Percentiles rank a stretch among this genome's conserved stretches.
Conservation (phyloP, 2,329 filamentous ascomycete species). For the Ilyonectria sp. region DNA sequence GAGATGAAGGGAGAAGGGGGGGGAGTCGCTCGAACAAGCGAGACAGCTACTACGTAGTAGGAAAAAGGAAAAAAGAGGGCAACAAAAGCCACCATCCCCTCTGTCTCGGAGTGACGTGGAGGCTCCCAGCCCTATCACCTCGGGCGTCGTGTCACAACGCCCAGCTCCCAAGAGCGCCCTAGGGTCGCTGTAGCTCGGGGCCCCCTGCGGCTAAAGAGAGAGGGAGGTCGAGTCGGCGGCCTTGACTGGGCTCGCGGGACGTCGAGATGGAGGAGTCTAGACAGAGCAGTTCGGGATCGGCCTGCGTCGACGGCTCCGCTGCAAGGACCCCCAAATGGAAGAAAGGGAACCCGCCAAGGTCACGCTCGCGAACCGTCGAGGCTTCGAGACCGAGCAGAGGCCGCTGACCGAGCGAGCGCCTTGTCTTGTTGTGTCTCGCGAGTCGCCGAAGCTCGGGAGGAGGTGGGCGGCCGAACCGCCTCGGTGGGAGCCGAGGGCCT, state of each 20-base stretch:
- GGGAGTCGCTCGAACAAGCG: conserved; percentile 7
- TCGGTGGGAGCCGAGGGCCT: conserved; percentile 13
- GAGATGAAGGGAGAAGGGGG: conserved; percentile 1
- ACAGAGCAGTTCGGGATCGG: neutral
- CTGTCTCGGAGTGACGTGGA: conserved; percentile 34
- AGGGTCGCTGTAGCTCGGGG: conserved; percentile 19
- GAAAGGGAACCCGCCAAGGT: neutral
- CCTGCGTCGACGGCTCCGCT: conserved; percentile 3
- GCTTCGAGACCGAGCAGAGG: neutral
- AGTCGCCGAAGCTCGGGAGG: conserved; percentile 11
- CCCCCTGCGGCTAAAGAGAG: conserved; percentile 11
- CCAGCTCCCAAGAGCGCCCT: conserved; percentile 19
- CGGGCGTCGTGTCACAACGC: conserved; percentile 9
- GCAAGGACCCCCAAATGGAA: neutral
- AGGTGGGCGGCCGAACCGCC: conserved; percentile 8
- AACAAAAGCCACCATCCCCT: conserved; percentile 24
- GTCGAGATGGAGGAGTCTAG: neutral
- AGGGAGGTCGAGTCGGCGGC: neutral
- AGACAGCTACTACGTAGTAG: neutral
- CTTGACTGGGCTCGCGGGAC: too few relatives aligned
- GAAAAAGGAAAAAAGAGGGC: conserved; percentile 15
- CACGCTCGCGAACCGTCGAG: neutral
- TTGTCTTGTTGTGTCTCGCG: conserved; percentile 8
- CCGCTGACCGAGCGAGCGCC: neutral
- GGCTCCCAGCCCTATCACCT: conserved; percentile 37